Base-by-base conservation (phyloP, 2,329 filamentous ascomycete genomes). In the Onygena corvina region DNA sequence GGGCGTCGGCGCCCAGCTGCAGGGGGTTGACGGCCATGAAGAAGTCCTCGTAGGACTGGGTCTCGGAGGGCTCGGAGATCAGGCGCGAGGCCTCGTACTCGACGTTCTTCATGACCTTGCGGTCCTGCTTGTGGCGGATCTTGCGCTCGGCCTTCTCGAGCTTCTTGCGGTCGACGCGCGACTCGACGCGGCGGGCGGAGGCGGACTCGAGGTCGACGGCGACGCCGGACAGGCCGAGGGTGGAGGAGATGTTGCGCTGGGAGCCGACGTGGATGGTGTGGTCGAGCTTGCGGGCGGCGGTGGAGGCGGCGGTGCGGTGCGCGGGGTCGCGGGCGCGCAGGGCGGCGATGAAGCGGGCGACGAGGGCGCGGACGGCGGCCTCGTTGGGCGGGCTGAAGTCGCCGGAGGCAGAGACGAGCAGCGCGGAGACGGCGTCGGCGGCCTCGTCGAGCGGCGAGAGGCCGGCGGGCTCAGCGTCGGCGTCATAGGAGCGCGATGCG, bases 1-100 rank as follows among this genome's bases (percentile, higher is more conserved):
- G 67, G 50, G 77, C 67, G 56, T 76, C 80, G 18, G 75, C 71
- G 49, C 88, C 90, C 53, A 96, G 62, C 64, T 96, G 90, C 54
- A 98, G 77, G 53, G 92, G 92, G 67, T 98, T 98, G 73, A 98
- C 92, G 48, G 87, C 84, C 92, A 98, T 96, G 77, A 94, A 98
- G 71, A 98, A 96, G 66, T 98, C 92, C 69, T 98, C 92, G 65
- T 98, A 98, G 34, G 87, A 93, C 74, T 94, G 83, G 9, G 89
- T 74, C 60, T 83, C 79, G 60, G 90, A 84, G 3, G 86, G 76
- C 67, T 86, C 79, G 63, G 93, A 83, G 57, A 98, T 80, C 57
- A 98, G 74, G 57, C 81, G 82, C 9, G 92, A 96, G 0, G 92
- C 86, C 71, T 98, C 92, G 66, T 98, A 98, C 69, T 95, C 86